A percentile compares a stretch with the other conserved stretches of the same genome.
These are phyloP conservation scores for Neoarthrinium moseri DNA, from an alignment of 2,329 filamentous ascomycete genomes.

Conservation along the genomic window DNA sequence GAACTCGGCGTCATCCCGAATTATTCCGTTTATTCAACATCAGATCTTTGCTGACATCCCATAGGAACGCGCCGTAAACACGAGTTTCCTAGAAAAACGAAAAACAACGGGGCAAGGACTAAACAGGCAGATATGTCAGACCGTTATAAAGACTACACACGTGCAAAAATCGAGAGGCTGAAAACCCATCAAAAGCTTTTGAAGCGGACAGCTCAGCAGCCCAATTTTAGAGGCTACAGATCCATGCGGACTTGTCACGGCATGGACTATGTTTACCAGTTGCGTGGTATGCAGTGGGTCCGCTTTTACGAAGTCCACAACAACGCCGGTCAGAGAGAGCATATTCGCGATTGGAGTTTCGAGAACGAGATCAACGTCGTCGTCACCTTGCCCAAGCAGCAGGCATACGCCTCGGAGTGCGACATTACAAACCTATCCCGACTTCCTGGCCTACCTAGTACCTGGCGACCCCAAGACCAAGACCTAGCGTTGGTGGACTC, in stretches of 20 bases:
- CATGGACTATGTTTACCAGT: constrained; percentile 39
- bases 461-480: constrained; percentile 15
- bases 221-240: constrained; percentile 36
- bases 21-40: too few species aligned
- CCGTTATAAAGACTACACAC: constrained; percentile 15
- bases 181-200: constrained; percentile 15
- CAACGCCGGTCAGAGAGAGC: background rate
- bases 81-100: background rate
- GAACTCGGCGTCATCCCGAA: too few species aligned
- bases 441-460: constrained; percentile 11
- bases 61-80: background rate
- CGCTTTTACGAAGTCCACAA: constrained; percentile 39
- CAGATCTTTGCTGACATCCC: too few species aligned
- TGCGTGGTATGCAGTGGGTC: constrained; percentile 41
- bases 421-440: constrained; percentile 22
- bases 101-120: constrained; percentile 8
- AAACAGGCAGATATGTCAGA: constrained; percentile 11
- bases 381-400: constrained; percentile 20
- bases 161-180: constrained; percentile 11
- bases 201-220: constrained; percentile 33
- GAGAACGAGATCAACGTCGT: constrained; percentile 27
- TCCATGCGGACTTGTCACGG: constrained; percentile 41
- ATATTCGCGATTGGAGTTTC: constrained; percentile 32
- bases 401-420: constrained; percentile 9
- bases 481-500: constrained; percentile 16